Base-by-base conservation (phyloP, 345 rosid genomes). In the Arabis hirsuta region DNA sequence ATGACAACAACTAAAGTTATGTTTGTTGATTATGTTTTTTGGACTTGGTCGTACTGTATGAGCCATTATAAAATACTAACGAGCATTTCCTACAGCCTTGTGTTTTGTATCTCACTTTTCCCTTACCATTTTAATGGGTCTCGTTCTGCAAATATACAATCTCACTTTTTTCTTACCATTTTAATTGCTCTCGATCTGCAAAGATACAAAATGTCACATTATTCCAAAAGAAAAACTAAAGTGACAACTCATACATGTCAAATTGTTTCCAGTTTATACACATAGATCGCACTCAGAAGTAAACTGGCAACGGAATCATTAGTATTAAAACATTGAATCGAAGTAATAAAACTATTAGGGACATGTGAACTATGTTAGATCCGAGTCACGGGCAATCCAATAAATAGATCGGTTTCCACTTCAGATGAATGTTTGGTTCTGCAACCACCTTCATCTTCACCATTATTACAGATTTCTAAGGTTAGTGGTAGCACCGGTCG, bases 351-450 rank as follows among this genome's bases (percentile, higher is more conserved):
- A 42, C 56, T 43, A 14, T 22, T 29, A 54, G 32, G 59, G 50
- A 27, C 43, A 4, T 60, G 43, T 29, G 61, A 20, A 43, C 32
- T 44, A 34, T 39, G 43, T 67, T 62, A 62, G 45, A 27, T 64
- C 12, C 65, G 53, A 62, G 68, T 12, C 46, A 45, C 53, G 4
- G 87, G 83, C n/a, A 79, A 76, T 71, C 91, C 88, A 36, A 88
- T 80, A 59, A 75, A 81, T 73, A 86, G 60, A 29, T 75, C 76
- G 46, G 95, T 85, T 62, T 75, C 88, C 10, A 83, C 82, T 46
- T 79, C 91, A 9, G 82, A 51, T 32, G 79, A 43, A 67, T 69
- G 78, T 51, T 67, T 51, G 55, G 73, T 67, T 66, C 63, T 54
- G 55, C 36, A 45, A 61, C 57, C 55, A 27, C 53, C 29, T 36